These are phyloP conservation scores for Hortiboletus campestris DNA, from an alignment of 768 basidiomycete species.

Conservation along the genomic window DNA sequence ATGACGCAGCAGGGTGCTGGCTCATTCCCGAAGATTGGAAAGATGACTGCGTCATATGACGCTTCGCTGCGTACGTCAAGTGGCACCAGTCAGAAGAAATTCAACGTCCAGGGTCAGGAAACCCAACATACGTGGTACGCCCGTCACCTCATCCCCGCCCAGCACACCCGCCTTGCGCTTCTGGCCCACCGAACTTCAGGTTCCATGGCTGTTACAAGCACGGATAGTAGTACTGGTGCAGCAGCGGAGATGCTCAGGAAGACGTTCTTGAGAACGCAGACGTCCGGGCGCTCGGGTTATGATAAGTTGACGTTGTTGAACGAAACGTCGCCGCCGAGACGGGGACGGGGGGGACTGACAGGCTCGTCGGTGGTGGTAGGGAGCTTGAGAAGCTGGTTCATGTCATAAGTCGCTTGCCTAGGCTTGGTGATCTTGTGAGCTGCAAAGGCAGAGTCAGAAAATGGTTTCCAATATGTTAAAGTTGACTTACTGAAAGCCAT, in stretches of 20 bases:
- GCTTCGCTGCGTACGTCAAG: conserved; percentile 34
- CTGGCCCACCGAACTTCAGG: conserved; percentile 10
- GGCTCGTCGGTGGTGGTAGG: no score
- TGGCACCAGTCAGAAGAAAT: conserved; percentile 1
- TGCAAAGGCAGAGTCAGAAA: no score
- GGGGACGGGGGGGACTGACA: no score
- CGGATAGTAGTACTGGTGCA: conserved; percentile 14
- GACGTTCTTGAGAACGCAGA: no score
- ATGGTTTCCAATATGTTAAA: no score
- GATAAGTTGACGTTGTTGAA: no score
- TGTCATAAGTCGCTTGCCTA: no score
- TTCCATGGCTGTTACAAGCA: conserved; percentile 5
- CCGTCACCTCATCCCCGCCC: conserved; percentile 24
- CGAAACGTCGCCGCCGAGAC: no score
- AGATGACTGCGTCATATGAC: conserved; percentile 32
- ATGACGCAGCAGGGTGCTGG: conserved; percentile 3
- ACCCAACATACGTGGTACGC: conserved; percentile 34
- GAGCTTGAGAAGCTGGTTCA: no score
- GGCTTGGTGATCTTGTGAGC: no score
- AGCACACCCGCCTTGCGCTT: conserved; percentile 35
- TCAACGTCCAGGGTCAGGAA: not conserved
- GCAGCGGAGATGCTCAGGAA: conserved; percentile 26
- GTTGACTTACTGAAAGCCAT: no score
- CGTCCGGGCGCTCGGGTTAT: no score
- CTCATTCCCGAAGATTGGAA: conserved; percentile 26